Evolutionary conservation across 805 yeast species (phyloP).

Genomic region (Metschnikowia aberdeeniae): DNA sequence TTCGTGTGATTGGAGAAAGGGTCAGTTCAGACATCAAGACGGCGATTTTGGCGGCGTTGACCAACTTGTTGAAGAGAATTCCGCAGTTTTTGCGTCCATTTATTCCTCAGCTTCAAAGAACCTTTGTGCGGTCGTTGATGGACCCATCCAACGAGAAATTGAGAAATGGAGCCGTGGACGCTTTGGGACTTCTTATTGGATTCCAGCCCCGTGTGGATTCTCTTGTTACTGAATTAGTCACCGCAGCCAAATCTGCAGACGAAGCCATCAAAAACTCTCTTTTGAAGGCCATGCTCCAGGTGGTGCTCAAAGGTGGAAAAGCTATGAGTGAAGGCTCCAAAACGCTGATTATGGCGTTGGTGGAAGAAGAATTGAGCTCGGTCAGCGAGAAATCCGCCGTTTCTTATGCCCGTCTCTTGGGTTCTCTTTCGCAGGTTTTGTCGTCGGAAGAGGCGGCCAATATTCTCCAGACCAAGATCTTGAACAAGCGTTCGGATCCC

Average conservation of each 20-base stretch:
- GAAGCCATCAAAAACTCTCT: slow-evolving; percentile 81
- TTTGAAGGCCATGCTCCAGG: slow-evolving; percentile 79
- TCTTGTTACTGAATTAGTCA: slow-evolving; percentile 74
- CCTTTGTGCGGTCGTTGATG: slow-evolving; percentile 86
- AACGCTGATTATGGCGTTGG: slow-evolving; percentile 60
- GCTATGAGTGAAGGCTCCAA: slow-evolving; percentile 75
- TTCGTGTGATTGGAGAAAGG: slow-evolving; percentile 96
- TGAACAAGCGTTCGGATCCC: slow-evolving; percentile 43
- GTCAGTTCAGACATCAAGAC: slow-evolving; percentile 88
- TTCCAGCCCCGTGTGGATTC: slow-evolving; percentile 95
- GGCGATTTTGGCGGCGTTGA: slow-evolving; percentile 85
- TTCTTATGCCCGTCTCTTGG: slow-evolving; percentile 75
- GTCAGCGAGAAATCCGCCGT: slow-evolving; percentile 59
- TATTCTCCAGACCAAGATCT: slow-evolving; percentile 56
- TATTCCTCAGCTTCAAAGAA: slow-evolving; percentile 95
- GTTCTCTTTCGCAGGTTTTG: slow-evolving; percentile 68
- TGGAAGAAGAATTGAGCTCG: slow-evolving; percentile 60
- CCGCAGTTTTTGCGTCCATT: slow-evolving; percentile 93
- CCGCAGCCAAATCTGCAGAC: slow-evolving; percentile 65
- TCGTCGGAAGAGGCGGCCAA: slow-evolving; percentile 58
- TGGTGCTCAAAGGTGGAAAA: slow-evolving; percentile 72
- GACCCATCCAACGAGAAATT: slow-evolving; percentile 71
- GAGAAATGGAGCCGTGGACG: slow-evolving; percentile 82
- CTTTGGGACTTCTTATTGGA: slow-evolving; percentile 81
- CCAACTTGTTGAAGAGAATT: slow-evolving; percentile 70